Percentiles rank a stretch among this genome's conserved stretches.
These are phyloP conservation scores for Phellinidium pouzarii DNA, from an alignment of 1,284 basidiomycete species.

Conservation along the genomic window DNA sequence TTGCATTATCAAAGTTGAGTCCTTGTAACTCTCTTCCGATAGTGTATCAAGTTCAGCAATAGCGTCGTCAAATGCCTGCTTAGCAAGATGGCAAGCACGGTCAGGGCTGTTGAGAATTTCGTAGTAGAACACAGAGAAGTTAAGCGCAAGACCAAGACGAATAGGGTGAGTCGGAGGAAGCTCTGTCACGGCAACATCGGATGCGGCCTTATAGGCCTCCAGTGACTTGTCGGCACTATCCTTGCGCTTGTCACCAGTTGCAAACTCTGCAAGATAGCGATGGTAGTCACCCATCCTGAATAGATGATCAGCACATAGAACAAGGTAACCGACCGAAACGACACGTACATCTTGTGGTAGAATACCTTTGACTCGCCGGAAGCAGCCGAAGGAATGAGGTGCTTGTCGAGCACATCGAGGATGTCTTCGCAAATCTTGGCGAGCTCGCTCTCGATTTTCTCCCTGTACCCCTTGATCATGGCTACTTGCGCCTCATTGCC, in stretches of 20 bases:
- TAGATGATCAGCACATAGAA: constrained; percentile 7
- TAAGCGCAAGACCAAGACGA: constrained; percentile 96
- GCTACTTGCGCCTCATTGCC: constrained; percentile 96
- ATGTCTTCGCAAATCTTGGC: constrained; percentile 99
- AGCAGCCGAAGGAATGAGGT: constrained; percentile 97
- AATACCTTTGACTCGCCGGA: constrained; percentile 99
- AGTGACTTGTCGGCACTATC: constrained; percentile 98
- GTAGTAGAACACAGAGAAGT: constrained; percentile 99
- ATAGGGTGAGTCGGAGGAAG: constrained; percentile 99
- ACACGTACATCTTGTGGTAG: constrained; percentile 96
- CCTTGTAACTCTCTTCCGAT: constrained; percentile 99
- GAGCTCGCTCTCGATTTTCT: constrained; percentile 97
- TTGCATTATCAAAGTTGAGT: constrained; percentile 99
- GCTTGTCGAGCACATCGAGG: constrained; percentile 96
- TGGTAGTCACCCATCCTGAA: constrained; percentile 99
- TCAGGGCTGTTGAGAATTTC: constrained; percentile 99
- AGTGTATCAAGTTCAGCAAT: constrained; percentile 99
- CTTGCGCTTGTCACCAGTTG: constrained; percentile 98
- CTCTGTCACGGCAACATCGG: constrained; percentile 96
- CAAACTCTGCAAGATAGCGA: constrained; percentile 99
- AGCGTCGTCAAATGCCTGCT: constrained; percentile 99
- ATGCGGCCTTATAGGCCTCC: constrained; percentile 99
- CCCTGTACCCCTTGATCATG: constrained; percentile 99
- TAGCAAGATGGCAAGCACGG: constrained; percentile 98
- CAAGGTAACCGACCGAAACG: neutral